Conservation (phyloP, 2,329 filamentous ascomycete species). For the Westerdykella sp. region DNA sequence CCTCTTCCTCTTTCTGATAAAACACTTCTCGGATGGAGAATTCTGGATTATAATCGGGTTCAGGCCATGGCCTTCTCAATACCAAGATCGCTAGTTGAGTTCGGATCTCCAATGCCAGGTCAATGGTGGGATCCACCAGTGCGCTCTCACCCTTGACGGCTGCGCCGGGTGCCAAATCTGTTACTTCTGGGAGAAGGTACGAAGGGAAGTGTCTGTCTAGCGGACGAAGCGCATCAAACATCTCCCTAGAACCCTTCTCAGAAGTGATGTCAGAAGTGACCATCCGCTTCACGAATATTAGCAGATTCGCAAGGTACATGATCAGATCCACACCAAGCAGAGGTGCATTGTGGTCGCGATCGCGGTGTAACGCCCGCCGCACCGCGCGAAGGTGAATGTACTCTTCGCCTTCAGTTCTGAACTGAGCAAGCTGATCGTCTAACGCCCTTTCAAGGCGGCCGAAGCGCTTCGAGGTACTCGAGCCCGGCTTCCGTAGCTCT, state of each 20-base stretch:
- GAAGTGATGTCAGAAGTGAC: constrained; percentile 21
- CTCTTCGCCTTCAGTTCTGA: constrained; percentile 32
- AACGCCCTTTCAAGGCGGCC: constrained; percentile 31
- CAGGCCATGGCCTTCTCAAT: constrained; percentile 30
- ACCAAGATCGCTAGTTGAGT: constrained; percentile 50
- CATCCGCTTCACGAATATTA: constrained; percentile 38
- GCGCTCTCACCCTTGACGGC: constrained; percentile 33
- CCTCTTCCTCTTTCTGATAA: constrained; percentile 17
- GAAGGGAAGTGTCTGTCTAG: constrained; percentile 34
- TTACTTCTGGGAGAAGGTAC: constrained; percentile 24
- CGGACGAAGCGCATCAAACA: constrained; percentile 24
- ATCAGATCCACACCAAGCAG: constrained; percentile 36
- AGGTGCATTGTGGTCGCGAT: constrained; percentile 11
- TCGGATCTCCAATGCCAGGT: constrained; percentile 48
- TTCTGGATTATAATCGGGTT: constrained; percentile 36
- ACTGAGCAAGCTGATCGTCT: constrained; percentile 30
- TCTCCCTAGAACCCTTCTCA: constrained; percentile 12
- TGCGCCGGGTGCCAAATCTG: constrained; percentile 2
- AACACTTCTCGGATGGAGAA: constrained; percentile 40
- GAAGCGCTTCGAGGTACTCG: constrained; percentile 20
- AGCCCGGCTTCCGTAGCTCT: constrained; percentile 31
- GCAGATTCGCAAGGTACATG: constrained; percentile 42
- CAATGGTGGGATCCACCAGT: constrained; percentile 41
- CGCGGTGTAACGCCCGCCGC: constrained; percentile 36
- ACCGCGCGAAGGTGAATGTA: constrained; percentile 39